Conservation (phyloP, 2,329 filamentous ascomycete species). For the Neonectria coccinea region DNA sequence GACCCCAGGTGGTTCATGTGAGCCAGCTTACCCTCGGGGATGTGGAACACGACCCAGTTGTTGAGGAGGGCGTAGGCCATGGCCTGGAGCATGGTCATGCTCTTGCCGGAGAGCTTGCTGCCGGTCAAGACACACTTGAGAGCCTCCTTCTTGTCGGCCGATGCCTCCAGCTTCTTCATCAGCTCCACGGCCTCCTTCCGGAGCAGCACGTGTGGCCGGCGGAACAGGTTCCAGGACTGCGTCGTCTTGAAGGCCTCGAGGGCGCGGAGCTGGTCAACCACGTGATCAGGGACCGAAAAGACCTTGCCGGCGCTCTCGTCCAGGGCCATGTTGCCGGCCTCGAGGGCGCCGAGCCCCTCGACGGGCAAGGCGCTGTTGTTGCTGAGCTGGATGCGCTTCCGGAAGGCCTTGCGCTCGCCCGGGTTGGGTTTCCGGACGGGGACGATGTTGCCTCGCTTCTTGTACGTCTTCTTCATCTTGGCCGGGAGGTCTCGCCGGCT, state of each 20-base stretch:
- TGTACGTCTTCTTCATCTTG: constrained; percentile 63
- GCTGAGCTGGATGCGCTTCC: constrained; percentile 90
- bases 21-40: constrained; percentile 80
- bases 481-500: constrained; percentile 52
- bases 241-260: constrained; percentile 90
- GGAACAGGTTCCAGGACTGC: constrained; percentile 90
- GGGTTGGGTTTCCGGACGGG: constrained; percentile 69
- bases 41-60: constrained; percentile 87
- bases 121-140: constrained; percentile 78
- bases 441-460: constrained; percentile 59
- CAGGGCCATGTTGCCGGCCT: constrained; percentile 64
- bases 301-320: constrained; percentile 72
- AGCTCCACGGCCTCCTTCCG: constrained; percentile 82
- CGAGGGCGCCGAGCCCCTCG: constrained; percentile 72
- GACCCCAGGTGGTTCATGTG: constrained; percentile 3
- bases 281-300: constrained; percentile 72
- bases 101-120: constrained; percentile 84
- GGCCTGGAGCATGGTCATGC: constrained; percentile 84
- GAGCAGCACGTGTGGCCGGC: constrained; percentile 82
- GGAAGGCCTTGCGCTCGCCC: constrained; percentile 87
- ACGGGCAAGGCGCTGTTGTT: constrained; percentile 93
- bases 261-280: constrained; percentile 85
- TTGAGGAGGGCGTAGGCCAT: constrained; percentile 84
- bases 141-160: constrained; percentile 64
- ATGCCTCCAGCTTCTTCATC: constrained; percentile 70